Percentiles rank a stretch among this genome's conserved stretches.
These are phyloP conservation scores for Dryas octopetala DNA, from an alignment of 306 rosid genomes.

Conservation along the genomic window DNA sequence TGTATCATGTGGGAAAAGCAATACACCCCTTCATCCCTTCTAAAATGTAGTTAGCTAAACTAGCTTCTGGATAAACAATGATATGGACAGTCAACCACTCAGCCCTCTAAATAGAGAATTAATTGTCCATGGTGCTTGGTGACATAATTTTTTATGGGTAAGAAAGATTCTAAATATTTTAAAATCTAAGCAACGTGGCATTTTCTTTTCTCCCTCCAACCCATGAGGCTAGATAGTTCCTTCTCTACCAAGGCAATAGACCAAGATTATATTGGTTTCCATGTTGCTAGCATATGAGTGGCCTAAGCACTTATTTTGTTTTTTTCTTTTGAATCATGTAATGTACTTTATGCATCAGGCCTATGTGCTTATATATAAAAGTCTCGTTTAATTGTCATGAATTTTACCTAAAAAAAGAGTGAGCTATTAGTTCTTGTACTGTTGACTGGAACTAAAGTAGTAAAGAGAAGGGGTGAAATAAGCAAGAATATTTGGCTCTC, in stretches of 20 bases:
- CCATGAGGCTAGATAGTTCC: background rate
- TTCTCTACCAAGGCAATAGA: background rate
- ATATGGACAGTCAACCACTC: background rate
- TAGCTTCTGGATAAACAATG: conserved; percentile 1
- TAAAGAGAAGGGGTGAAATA: background rate
- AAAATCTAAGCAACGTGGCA: background rate
- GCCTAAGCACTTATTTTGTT: conserved; percentile 13
- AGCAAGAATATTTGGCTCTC: background rate
- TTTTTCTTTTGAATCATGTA: background rate
- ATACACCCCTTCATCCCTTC: conserved; percentile 3
- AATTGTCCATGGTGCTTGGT: background rate
- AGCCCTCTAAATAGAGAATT: background rate
- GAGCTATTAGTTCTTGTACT: no score
- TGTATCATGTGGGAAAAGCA: background rate
- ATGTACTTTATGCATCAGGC: conserved; percentile 1
- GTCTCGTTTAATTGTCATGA: background rate
- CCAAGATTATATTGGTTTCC: background rate
- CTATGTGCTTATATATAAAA: background rate
- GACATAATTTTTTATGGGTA: background rate
- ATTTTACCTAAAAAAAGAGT: background rate
- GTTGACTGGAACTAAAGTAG: background rate
- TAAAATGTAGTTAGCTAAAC: background rate
- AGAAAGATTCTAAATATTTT: background rate
- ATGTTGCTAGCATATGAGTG: background rate
- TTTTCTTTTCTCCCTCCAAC: background rate